Base-by-base conservation (phyloP, 2,329 filamentous ascomycete genomes). In the Eurotiales sp. region DNA sequence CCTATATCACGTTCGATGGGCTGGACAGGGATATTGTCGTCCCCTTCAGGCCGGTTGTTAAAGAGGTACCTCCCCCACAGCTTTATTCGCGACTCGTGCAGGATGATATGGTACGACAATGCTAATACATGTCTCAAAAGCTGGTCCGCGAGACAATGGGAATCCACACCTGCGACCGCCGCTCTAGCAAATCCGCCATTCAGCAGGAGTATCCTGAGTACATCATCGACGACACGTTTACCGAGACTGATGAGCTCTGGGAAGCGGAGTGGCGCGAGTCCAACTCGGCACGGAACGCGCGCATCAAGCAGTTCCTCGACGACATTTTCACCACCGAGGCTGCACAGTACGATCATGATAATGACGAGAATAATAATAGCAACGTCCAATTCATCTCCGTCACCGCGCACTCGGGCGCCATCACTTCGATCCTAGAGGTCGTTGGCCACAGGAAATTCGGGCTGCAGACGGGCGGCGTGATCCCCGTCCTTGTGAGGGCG, bases 121-220 rank as follows among this genome's bases (percentile, higher is more conserved):
- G n/a, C n/a, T n/a, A n/a, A n/a, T n/a, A n/a, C n/a, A n/a, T n/a
- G n/a, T n/a, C n/a, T n/a, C n/a, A 32, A 19, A 45, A 72, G 70
- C 65, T 78, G 32, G 70, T 84, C 34, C 72, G 82, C 11, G 82
- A 85, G 65, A 77, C 77, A 0, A 74, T 83, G 48, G 80, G 80
- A 15, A 73, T 80, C 23, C 82, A 85, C 62, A 85, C 82, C 1
- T 85, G 82, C 61, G 80, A 85, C 64, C 73, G 76, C 12, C 74
- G 82, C 8, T 78, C 75, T 34, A 70, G 65, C 54, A 73, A 70
- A 52, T 68, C 75, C 0, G 71, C 66, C 40, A 83, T 85, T 52
- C 60, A 64, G 11, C 34, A 61, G 1, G 68, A 71, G 42, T 83
- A 78, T 57, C 80, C 81, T 0, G 57, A 56, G 2, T 83, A 74